Evolutionary conservation across 768 basidiomycete species (phyloP).

Genomic region (Pseudohyphozyma bogoriensis): DNA sequence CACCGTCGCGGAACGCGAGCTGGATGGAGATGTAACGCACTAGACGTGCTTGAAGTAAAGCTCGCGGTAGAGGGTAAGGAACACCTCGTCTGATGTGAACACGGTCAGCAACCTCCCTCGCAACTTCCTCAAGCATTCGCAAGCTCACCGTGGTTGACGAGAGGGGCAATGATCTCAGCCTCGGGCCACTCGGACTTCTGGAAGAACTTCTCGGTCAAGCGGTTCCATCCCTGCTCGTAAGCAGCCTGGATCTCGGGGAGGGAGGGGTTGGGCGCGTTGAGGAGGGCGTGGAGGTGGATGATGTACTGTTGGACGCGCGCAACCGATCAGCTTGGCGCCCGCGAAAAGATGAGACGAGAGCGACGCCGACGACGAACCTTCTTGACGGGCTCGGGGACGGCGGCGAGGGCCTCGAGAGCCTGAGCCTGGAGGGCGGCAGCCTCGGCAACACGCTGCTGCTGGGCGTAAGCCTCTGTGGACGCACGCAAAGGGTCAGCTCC

Average conservation of each 20-base stretch:
- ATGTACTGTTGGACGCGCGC: constrained; percentile 62
- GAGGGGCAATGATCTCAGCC: constrained; percentile 84
- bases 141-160: constrained; percentile 80
- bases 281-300: constrained; percentile 71
- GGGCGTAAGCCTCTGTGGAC: constrained; percentile 19
- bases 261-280: constrained; percentile 79
- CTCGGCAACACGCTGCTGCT: constrained; percentile 29
- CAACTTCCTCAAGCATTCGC: neutral
- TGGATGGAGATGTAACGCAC: neutral
- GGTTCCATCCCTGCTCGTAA: constrained; percentile 96
- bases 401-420: constrained; percentile 22
- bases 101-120: neutral
- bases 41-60: constrained; percentile 60
- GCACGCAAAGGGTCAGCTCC: neutral
- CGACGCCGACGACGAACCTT: neutral
- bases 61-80: constrained; percentile 92
- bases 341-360: constrained; percentile 22
- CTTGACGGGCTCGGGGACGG: constrained; percentile 27
- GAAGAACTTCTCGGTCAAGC: constrained; percentile 92
- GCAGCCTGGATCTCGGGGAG: constrained; percentile 79
- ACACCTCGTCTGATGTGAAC: constrained; percentile 89
- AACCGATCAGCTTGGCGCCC: too few relatives aligned
- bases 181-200: constrained; percentile 93
- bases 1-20: neutral
- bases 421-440: constrained; percentile 22